A percentile compares a stretch with the other conserved stretches of the same genome.
phyloP scores from a whole-genome alignment of 345 rosid genomes.

The Turritis glabra region DNA sequence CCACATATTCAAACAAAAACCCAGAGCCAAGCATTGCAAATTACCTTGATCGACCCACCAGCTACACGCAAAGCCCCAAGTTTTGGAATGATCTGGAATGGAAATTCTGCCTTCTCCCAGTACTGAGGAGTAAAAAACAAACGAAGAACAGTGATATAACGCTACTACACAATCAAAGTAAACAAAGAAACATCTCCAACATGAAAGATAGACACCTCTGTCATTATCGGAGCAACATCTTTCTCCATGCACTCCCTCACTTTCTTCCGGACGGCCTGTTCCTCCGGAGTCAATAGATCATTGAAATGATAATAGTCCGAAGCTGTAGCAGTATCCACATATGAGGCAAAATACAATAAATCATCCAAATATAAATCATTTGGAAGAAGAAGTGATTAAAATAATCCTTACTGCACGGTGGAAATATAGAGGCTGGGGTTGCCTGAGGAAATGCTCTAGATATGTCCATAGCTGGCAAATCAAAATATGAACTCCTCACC shows the following conservation, averaged over 20 bases:
- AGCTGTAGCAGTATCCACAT: constrained; percentile 45
- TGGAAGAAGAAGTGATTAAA: background rate
- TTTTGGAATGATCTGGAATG: constrained; percentile 81
- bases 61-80: constrained; percentile 59
- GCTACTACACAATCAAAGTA: background rate
- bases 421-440: constrained; percentile 84
- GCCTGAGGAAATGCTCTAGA: constrained; percentile 96
- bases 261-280: constrained; percentile 58
- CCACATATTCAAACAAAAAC: background rate
- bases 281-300: constrained; percentile 82
- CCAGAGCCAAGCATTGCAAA: background rate
- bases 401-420: constrained; percentile 63
- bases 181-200: background rate
- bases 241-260: constrained; percentile 91
- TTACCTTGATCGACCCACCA: constrained; percentile 94
- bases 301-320: constrained; percentile 79
- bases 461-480: constrained; percentile 66
- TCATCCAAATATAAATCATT: background rate
- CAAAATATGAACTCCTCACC: constrained; percentile 56
- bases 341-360: background rate
- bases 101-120: constrained; percentile 99
- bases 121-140: constrained; percentile 49
- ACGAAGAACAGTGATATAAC: background rate
- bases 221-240: constrained; percentile 87
- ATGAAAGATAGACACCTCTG: constrained; percentile 56